Conservation (phyloP, 2,329 filamentous ascomycete genomes). For the Fonsecaea erecta region DNA sequence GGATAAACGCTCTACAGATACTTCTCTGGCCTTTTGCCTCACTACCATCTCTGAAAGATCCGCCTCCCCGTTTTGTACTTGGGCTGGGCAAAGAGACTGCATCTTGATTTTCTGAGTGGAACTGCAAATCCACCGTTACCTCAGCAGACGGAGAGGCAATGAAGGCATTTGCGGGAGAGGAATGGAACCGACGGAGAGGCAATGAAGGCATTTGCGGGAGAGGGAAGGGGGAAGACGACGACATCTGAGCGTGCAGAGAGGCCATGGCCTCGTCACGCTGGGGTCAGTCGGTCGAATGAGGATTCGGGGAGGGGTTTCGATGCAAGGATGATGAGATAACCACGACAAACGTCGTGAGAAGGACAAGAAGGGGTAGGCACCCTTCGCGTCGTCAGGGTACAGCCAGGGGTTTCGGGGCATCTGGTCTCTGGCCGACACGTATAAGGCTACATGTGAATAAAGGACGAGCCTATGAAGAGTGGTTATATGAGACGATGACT, state of each 20-base stretch:
- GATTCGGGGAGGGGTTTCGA: not conserved
- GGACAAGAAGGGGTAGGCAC: not conserved
- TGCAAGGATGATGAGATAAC: not conserved
- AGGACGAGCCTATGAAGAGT: not conserved
- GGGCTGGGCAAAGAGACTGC: not conserved
- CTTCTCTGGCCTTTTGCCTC: not conserved
- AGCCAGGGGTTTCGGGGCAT: not conserved
- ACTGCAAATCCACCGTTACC: slow-evolving; percentile 9
- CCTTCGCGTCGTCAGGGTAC: not conserved
- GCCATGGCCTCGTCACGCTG: not conserved
- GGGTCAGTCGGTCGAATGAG: not conserved
- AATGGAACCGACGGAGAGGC: not conserved
- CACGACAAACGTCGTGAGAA: not conserved
- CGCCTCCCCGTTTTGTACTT: not conserved
- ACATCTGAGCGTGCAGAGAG: not conserved
- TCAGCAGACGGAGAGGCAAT: slow-evolving; percentile 2
- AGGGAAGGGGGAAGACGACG: not conserved
- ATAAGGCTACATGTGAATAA: not conserved
- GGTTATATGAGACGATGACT: not conserved
- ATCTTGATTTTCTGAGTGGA: not conserved
- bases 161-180: not conserved
- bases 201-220: not conserved
- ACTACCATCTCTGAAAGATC: not conserved
- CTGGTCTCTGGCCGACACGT: not conserved
- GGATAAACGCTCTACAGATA: slow-evolving; percentile 16